These are phyloP conservation scores for Panicum hallii DNA, from an alignment of 202 grass and related monocot genomes.

Conservation along the genomic window DNA sequence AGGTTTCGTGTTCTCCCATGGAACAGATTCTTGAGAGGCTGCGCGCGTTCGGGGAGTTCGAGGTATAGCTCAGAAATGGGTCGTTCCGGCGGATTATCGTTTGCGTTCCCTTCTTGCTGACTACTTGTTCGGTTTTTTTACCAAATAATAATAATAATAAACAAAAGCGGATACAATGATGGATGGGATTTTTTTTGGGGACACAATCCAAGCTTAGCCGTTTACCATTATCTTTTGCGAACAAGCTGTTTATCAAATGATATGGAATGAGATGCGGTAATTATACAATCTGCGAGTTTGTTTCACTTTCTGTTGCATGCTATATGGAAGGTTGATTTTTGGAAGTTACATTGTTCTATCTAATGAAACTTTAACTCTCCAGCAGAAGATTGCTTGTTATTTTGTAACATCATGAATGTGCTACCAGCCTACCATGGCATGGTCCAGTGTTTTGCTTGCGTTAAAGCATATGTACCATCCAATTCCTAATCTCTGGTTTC, in stretches of 20 bases:
- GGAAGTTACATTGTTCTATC: not conserved
- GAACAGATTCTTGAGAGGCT: slow-evolving; percentile 92
- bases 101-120: not conserved
- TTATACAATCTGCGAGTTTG: not conserved
- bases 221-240: not conserved
- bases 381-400: not conserved
- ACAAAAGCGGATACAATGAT: not conserved
- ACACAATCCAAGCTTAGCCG: not conserved
- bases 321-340: not conserved
- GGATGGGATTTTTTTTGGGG: not conserved
- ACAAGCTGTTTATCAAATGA: not conserved
- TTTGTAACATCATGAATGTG: slow-evolving; percentile 3
- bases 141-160: not conserved
- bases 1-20: slow-evolving; percentile 89
- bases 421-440: not conserved
- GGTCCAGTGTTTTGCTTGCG: not conserved
- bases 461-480: slow-evolving; percentile 9
- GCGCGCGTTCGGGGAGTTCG: slow-evolving; percentile 86
- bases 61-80: slow-evolving; percentile 56
- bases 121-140: not conserved
- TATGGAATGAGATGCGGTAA: not conserved
- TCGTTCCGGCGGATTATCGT: not conserved
- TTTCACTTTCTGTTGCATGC: not conserved
- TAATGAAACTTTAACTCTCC: not conserved
- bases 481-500: slow-evolving; percentile 15